Conservation (phyloP, 192 early-diverging fungal genomes). For the Coemansia sp. region DNA sequence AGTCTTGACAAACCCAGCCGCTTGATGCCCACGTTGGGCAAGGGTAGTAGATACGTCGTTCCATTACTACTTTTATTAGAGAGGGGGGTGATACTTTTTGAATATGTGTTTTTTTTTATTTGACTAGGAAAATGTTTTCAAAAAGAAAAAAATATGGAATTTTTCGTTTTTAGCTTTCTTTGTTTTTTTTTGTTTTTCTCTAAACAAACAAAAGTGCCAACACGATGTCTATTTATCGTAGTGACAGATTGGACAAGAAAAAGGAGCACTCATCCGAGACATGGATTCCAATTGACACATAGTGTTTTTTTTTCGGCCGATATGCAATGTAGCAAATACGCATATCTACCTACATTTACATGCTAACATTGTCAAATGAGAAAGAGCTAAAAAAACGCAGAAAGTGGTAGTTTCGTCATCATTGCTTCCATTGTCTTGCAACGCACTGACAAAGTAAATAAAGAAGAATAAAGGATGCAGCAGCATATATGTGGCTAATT, state of each 20-base stretch:
- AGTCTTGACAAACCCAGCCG: slow-evolving; percentile 47
- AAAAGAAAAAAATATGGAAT: background rate
- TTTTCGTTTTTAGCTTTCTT: background rate
- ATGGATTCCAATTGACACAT: background rate
- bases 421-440: background rate
- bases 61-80: background rate
- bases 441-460: background rate
- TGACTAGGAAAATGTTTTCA: background rate
- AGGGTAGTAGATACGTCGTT: background rate
- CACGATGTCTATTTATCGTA: background rate
- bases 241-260: background rate
- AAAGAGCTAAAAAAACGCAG: background rate
- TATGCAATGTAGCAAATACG: background rate
- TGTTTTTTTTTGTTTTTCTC: background rate
- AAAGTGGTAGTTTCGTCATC: background rate
- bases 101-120: background rate
- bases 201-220: background rate
- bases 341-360: background rate
- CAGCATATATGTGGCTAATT: background rate
- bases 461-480: slow-evolving; percentile 1
- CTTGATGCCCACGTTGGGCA: background rate
- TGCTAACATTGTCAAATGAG: background rate
- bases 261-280: background rate
- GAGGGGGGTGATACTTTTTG: background rate
- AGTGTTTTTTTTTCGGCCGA: background rate